A percentile compares a stretch with the other conserved stretches of the same genome.
Evolutionary conservation across 2,329 filamentous ascomycete species (phyloP).

Genomic region (Botrytis pseudocinerea): DNA sequence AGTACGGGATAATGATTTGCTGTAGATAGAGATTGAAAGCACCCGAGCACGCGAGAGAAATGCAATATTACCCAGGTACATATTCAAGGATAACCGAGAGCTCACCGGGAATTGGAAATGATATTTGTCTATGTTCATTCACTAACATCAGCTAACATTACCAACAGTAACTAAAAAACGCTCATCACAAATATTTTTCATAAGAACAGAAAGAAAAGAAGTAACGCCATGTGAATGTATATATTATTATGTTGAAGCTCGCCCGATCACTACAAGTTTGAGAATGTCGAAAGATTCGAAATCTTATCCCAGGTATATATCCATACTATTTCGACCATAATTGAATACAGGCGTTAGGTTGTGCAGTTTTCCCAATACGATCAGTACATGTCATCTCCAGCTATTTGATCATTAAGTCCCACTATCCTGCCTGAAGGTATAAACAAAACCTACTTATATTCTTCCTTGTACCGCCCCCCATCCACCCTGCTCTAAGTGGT

Average conservation of each 20-base stretch:
- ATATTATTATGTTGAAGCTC: not conserved
- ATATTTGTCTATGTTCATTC: not conserved
- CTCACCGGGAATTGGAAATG: not conserved
- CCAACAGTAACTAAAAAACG: not conserved
- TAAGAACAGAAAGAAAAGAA: not conserved
- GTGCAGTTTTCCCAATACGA: not conserved
- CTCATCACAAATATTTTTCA: not conserved
- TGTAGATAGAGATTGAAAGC: not conserved
- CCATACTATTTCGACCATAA: not conserved
- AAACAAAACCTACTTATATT: not conserved
- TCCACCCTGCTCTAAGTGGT: not conserved
- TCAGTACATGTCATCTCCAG: not conserved
- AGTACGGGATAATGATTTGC: fast-evolving
- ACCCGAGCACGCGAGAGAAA: too few species aligned
- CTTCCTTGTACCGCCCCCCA: not conserved
- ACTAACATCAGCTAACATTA: not conserved
- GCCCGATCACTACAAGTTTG: not conserved
- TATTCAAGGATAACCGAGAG: not conserved
- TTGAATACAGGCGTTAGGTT: not conserved
- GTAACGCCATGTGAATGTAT: not conserved
- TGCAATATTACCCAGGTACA: not conserved
- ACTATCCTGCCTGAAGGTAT: not conserved
- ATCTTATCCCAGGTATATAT: not conserved
- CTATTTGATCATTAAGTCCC: not conserved
- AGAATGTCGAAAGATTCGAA: not conserved